Evolutionary conservation across 306 rosid species (phyloP).

Genomic region (Oemleria cerasiformis): DNA sequence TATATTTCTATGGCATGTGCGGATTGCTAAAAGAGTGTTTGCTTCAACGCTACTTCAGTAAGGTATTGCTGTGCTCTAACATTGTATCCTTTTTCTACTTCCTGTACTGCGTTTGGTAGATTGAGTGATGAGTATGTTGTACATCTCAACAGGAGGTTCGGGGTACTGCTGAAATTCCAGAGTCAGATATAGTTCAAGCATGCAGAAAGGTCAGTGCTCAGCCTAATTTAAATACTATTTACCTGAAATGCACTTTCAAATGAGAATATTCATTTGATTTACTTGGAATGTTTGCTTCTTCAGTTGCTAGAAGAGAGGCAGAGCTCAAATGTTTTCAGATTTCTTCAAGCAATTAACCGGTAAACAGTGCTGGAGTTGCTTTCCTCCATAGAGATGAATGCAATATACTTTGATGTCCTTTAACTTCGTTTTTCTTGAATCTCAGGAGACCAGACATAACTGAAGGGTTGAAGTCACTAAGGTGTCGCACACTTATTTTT

Average conservation of each 20-base stretch:
- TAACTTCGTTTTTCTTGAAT: constrained; percentile 26
- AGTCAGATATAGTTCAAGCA: constrained; percentile 90
- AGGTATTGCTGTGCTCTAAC: constrained; percentile 39
- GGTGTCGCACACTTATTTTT: constrained; percentile 84
- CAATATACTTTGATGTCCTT: background rate
- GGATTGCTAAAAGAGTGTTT: constrained; percentile 77
- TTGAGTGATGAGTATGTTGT: constrained; percentile 6
- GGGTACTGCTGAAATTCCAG: constrained; percentile 76
- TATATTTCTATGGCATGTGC: constrained; percentile 83
- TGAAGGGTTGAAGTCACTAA: constrained; percentile 59
- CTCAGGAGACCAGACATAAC: constrained; percentile 81
- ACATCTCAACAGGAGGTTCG: constrained; percentile 64
- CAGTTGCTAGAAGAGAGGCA: constrained; percentile 91
- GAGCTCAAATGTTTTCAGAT: constrained; percentile 60
- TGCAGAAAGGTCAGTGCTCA: constrained; percentile 69
- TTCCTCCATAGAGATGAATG: background rate
- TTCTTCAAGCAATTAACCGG: constrained; percentile 75
- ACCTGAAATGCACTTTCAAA: constrained; percentile 17
- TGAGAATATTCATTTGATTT: constrained; percentile 16
- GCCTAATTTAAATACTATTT: constrained; percentile 14
- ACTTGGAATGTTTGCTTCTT: constrained; percentile 26
- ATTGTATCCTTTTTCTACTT: background rate
- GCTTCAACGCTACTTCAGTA: constrained; percentile 90
- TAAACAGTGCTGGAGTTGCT: constrained; percentile 27
- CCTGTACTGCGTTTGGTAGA: constrained; percentile 13